phyloP scores from a whole-genome alignment of 2,329 filamentous ascomycete genomes.

The Thielaviopsis punctulata region DNA sequence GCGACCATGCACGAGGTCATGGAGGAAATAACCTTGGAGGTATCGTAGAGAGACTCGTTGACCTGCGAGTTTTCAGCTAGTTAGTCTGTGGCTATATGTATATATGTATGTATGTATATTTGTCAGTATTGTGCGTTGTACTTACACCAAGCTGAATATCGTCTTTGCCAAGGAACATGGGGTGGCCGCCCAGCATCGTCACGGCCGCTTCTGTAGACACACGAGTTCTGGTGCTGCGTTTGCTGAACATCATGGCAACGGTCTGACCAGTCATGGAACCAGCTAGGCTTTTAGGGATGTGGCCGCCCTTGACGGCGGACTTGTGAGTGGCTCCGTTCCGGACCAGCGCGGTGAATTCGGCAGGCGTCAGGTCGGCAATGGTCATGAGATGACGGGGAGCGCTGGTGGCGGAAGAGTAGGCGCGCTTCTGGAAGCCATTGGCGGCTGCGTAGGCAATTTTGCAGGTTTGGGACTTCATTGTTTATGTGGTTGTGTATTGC shows the following conservation, averaged over 20 bases:
- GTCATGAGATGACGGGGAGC: slow-evolving; percentile 74
- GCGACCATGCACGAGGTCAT: slow-evolving; percentile 77
- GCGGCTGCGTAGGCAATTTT: slow-evolving; percentile 20
- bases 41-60: slow-evolving; percentile 92
- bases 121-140: too few relatives aligned
- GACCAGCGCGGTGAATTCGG: slow-evolving; percentile 67
- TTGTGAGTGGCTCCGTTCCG: slow-evolving; percentile 70
- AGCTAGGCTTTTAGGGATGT: slow-evolving; percentile 39
- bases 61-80: slow-evolving; percentile 39
- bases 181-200: slow-evolving; percentile 71
- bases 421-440: slow-evolving; percentile 24
- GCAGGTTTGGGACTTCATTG: slow-evolving; percentile 21
- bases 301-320: slow-evolving; percentile 52
- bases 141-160: slow-evolving; percentile 86
- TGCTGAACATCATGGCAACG: slow-evolving; percentile 92
- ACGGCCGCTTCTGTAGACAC: slow-evolving; percentile 88
- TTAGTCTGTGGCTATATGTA: too few relatives aligned
- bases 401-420: slow-evolving; percentile 22
- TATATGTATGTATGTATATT: too few relatives aligned
- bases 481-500: slow-evolving; percentile 4
- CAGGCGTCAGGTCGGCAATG: slow-evolving; percentile 66
- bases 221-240: slow-evolving; percentile 82
- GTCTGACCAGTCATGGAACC: slow-evolving; percentile 56
- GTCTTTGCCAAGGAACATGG: slow-evolving; percentile 91
- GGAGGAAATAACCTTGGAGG: slow-evolving; percentile 79